Evolutionary conservation across 192 early-diverging fungal species (phyloP), one percentile per base, ranked within the genome.

Genomic region (Funneliformis geosporum): DNA sequence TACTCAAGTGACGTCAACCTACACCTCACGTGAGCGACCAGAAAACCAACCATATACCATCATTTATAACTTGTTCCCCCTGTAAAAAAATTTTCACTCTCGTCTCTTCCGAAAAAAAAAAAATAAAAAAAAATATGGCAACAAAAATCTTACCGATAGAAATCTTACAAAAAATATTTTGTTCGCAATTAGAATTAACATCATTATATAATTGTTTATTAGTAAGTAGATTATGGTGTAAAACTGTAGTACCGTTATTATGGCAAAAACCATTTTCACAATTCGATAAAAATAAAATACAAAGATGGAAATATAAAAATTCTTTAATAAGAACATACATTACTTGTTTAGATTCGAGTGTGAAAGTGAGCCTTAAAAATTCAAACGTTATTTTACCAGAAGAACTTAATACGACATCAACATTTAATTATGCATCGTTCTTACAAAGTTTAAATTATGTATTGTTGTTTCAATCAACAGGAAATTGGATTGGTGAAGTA

Each of bases 181-280:
- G 16, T 55, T 64, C 62, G 0, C 62, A 64, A 64, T 64, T 64
- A 64, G 27, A 64, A 12, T 27, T 64, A 33, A 27, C 2, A 14
- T 14, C 27, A 27, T 40, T 71, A 71, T 42, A 71, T 71, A 44
- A 40, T 44, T 71, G 69, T 42, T 25, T 71, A 25, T 40, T 71
- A 42, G 69, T 71, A 11, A 71, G 44, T 42, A 25, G 69, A 71
- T 46, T 42, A 18, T 71, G 69, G 69, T 71, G 69, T 46, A 21
- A n/a, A 25, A 71, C 40, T 42, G 44, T 46, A 16, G 69, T 42
- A 38, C 69, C 69, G 5, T 46, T 71, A 46, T 39, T 71, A 23
- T 71, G 69, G 69, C 69, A 27, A 44, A 40, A 71, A 23, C 69
- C 69, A 25, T 46, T 71, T 25, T 23, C n/a, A 27, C 27, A 27